A percentile compares a stretch with the other conserved stretches of the same genome.
Evolutionary conservation across 192 early-diverging fungal genomes (phyloP).

Genomic region (Lunasporangiospora selenospora): DNA sequence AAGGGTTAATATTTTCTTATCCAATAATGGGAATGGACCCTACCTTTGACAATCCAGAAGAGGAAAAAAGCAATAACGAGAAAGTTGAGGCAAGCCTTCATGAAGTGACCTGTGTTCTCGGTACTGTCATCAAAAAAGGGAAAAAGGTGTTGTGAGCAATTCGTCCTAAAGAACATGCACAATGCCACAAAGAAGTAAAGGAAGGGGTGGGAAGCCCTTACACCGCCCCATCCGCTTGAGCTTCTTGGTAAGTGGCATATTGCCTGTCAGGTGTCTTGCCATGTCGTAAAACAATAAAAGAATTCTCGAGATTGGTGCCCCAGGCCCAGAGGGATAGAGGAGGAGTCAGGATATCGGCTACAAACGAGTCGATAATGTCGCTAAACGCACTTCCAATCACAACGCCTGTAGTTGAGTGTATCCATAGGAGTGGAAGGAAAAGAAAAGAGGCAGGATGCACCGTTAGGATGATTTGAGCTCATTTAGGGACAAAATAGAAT

Average conservation of each 20-base stretch:
- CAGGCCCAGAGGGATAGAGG: conserved; percentile 43
- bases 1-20: too few relatives aligned
- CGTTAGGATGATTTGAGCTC: too few relatives aligned
- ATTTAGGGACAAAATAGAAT: too few relatives aligned
- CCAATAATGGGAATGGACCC: too few relatives aligned
- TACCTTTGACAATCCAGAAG: conserved; percentile 45
- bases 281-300: conserved; percentile 44
- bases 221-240: conserved; percentile 53
- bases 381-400: conserved; percentile 51
- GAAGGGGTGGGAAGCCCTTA: conserved; percentile 2
- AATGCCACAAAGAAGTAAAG: not conserved
- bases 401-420: too few relatives aligned
- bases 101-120: conserved; percentile 43
- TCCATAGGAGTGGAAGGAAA: too few relatives aligned
- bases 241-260: conserved; percentile 44
- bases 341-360: conserved; percentile 50
- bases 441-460: not conserved
- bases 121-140: conserved; percentile 9
- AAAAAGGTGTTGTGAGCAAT: too few relatives aligned
- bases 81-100: conserved; percentile 39
- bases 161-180: not conserved
- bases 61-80: conserved; percentile 27
- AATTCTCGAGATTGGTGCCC: conserved; percentile 53
- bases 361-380: conserved; percentile 46
- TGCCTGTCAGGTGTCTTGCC: conserved; percentile 15